phyloP scores from a whole-genome alignment of 2,329 filamentous ascomycete genomes.

The Paecilomyces fulvus region DNA sequence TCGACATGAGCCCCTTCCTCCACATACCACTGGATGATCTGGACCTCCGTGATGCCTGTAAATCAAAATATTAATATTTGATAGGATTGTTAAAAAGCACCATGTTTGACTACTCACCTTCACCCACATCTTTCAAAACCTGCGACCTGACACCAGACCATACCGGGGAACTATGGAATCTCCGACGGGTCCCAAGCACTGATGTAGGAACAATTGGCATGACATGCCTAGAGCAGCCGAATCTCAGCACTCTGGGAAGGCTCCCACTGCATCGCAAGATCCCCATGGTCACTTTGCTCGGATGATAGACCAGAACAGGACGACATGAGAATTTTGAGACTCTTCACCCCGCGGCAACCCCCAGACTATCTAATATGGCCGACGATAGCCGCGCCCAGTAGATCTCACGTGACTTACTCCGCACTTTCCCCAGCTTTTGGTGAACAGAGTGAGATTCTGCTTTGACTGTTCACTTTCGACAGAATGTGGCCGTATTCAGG shows the following conservation, averaged over 20 bases:
- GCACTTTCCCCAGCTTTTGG: constrained; percentile 11
- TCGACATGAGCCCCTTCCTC: constrained; percentile 91
- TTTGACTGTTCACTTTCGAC: background rate
- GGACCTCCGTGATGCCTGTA: constrained; percentile 89
- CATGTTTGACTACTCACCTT: constrained; percentile 21
- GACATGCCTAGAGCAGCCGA: constrained; percentile 15
- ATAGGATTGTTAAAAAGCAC: background rate
- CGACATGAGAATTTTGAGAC: background rate
- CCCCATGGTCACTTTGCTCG: constrained; percentile 10
- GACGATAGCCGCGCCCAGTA: constrained; percentile 7
- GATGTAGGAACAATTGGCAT: constrained; percentile 18
- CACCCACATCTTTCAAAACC: constrained; percentile 35
- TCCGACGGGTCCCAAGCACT: constrained; percentile 18
- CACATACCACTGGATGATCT: constrained; percentile 99
- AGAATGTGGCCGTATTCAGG: background rate
- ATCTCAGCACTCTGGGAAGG: constrained; percentile 19
- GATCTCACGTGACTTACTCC: constrained; percentile 17
- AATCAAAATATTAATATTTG: constrained; percentile 10
- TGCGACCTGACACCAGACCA: constrained; percentile 31
- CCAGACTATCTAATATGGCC: constrained; percentile 1
- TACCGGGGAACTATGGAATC: constrained; percentile 26
- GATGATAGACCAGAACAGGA: background rate
- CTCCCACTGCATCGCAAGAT: constrained; percentile 21
- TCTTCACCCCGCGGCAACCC: background rate
- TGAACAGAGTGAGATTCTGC: constrained; percentile 4